Evolutionary conservation across 2,329 filamentous ascomycete species (phyloP), one percentile per base, ranked within the genome.

Genomic region (Colletotrichum sansevieriae): DNA sequence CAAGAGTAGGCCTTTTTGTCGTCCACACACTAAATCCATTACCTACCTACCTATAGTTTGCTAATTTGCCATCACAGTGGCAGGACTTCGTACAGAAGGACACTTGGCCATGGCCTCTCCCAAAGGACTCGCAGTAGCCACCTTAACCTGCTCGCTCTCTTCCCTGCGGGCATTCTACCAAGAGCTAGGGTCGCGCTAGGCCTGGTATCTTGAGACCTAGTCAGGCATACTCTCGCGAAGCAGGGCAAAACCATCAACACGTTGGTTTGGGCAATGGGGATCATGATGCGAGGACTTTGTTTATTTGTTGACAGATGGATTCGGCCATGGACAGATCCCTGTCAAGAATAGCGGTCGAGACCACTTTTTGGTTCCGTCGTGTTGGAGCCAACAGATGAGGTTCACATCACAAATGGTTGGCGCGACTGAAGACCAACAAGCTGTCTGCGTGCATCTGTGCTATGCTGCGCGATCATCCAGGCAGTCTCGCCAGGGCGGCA

Each of bases 401-500:
- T 39, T 39, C 13, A 39, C 37, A 29, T 29, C 29, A 29, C 1
- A 29, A 5, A 15, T 39, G 13, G 10, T 39, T 39, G 37, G 10
- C 13, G 22, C 13, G 25, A 18, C 12, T 15, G 55, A 33, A 10
- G n/a, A 39, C 65, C 46, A 65, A 68, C 61, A 54, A 54, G 25
- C 25, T 29, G 29, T 29, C 29, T 29, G 1, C 29, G 29, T 29
- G 25, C 25, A 29, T 29, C 3, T 29, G 25, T 29, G 25, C 25
- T 29, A 6, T 8, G 25, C 25, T 29, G 25, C 2, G 5, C 25
- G 25, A 29, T 4, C 54, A 52, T 22, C 5, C 52, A 61, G 20
- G 20, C n/a, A 46, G 25, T 69, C 66, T 60, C 25, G 65, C 62
- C 62, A 60, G 49, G 65, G 62, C 66, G 66, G 66, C 49, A 65